Base-by-base conservation (phyloP, 2,329 filamentous ascomycete genomes). In the Ilyonectria mors-panacis region DNA sequence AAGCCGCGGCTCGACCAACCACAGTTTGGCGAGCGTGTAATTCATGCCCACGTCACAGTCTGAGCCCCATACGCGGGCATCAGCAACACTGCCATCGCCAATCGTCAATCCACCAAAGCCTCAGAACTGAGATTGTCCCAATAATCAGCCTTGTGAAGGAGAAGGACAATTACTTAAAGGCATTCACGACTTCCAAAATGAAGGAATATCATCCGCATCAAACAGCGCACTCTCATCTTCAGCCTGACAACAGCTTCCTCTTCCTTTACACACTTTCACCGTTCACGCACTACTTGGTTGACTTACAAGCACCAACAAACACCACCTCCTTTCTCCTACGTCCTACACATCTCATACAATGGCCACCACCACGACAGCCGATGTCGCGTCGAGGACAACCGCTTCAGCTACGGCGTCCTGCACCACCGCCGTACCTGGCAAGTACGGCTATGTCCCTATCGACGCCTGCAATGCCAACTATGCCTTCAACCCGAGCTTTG, bases 401-500 rank as follows among this genome's bases (percentile, higher is more conserved):
- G 68, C 72, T 55, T 65, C 71, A 17, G 67, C 70, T 5, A 67
- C 48, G 2, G 79, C 80, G 0, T 70, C 82, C 19, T 80, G 79
- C 50, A 79, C 70, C n/a, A 78, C 72, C 4, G 78, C 79, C 23
- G 70, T 79, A 2, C 79, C 79, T 3, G 78, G 66, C 12, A 73
- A 75, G 45, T 75, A 80, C 51, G 79, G 79, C 1, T 64, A 72
- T 61, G 78, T 81, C 6, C 78, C 79, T 9, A 35, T 70, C 17
- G 73, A 73, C 30, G 74, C 78, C 1, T 81, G 79, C 65, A 78
- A 81, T 45, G 69, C 77, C 26, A 72, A 79, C 55, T 79, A 81
- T 54, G 60, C 59, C 59, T 81, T 77, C 60, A 63, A 81, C 30
- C 79, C 79, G 1, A 77, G 68, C 60, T 81, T 80, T 55, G 73